Conservation (phyloP, 192 early-diverging fungal genomes). For the Linnemannia hyalina region DNA sequence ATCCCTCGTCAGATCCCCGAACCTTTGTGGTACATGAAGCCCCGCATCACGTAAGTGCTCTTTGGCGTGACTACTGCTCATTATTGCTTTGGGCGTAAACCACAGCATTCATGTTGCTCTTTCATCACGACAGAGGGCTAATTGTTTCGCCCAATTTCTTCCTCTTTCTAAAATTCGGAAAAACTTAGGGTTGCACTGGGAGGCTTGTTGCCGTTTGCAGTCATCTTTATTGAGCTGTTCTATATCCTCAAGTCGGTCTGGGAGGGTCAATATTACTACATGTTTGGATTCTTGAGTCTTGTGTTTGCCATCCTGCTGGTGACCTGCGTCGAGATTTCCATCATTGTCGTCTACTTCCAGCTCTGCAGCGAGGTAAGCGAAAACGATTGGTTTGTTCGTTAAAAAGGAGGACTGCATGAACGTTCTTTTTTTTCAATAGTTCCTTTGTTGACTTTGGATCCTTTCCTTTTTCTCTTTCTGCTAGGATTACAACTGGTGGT, state of each 20-base stretch:
- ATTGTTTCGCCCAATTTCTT: not conserved
- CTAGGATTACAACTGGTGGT: slow-evolving; percentile 92
- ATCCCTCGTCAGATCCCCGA: slow-evolving; percentile 94
- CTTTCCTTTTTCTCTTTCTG: slow-evolving; percentile 53
- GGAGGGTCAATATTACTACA: slow-evolving; percentile 77
- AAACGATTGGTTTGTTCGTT: no score
- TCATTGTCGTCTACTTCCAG: slow-evolving; percentile 79
- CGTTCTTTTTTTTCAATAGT: not conserved
- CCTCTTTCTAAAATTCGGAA: not conserved
- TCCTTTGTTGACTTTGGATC: not conserved
- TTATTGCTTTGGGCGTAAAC: not conserved
- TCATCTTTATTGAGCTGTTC: slow-evolving; percentile 81
- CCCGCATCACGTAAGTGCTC: slow-evolving; percentile 61
- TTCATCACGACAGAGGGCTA: not conserved
- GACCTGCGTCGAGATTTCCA: slow-evolving; percentile 71
- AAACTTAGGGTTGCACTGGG: slow-evolving; percentile 52
- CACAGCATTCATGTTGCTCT: not conserved
- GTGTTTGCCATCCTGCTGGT: slow-evolving; percentile 71
- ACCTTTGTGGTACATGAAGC: slow-evolving; percentile 78
- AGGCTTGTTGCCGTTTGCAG: slow-evolving; percentile 71
- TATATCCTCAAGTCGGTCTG: slow-evolving; percentile 79
- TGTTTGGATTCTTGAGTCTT: slow-evolving; percentile 71
- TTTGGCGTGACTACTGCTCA: not conserved
- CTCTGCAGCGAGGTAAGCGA: slow-evolving; percentile 65
- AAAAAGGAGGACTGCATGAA: not conserved